These are phyloP conservation scores for Fusarium goolgardi DNA, from an alignment of 2,329 filamentous ascomycete genomes.

Conservation along the genomic window DNA sequence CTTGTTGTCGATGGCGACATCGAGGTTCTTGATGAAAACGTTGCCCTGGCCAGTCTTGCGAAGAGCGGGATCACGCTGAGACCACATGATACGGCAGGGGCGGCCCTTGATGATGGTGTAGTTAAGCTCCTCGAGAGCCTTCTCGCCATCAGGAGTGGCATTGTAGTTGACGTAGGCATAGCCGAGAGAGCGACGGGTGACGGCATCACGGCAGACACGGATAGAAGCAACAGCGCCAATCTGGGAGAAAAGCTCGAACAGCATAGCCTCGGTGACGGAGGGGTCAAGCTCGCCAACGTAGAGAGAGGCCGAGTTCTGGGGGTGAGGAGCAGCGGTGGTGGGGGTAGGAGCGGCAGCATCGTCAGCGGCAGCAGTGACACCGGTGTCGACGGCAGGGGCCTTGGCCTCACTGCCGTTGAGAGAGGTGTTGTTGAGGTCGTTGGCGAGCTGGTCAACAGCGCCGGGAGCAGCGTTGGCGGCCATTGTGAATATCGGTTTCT, in stretches of 20 bases:
- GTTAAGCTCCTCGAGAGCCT: constrained; percentile 98
- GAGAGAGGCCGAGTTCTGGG: constrained; percentile 95
- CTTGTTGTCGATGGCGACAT: constrained; percentile 99
- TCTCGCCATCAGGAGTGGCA: constrained; percentile 94
- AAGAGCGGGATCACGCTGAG: constrained; percentile 97
- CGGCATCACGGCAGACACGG: constrained; percentile 98
- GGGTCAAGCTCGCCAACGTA: constrained; percentile 99
- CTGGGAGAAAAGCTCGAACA: constrained; percentile 99
- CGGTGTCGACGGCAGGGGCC: constrained; percentile 79
- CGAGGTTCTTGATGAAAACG: constrained; percentile 99
- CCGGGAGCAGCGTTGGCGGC: constrained; percentile 67
- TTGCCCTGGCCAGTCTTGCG: constrained; percentile 99
- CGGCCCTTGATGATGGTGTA: constrained; percentile 99
- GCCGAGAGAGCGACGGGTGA: constrained; percentile 97
- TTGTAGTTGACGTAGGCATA: constrained; percentile 99
- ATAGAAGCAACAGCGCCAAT: constrained; percentile 99
- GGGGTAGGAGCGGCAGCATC: constrained; percentile 77
- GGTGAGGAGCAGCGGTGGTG: constrained; percentile 78
- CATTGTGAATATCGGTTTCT: constrained; percentile 60
- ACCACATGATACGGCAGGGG: constrained; percentile 99
- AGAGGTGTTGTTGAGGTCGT: constrained; percentile 78
- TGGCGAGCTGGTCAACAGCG: constrained; percentile 83
- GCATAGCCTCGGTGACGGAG: constrained; percentile 99
- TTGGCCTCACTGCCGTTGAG: constrained; percentile 75
- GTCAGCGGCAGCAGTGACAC: constrained; percentile 65